Evolutionary conservation across 768 basidiomycete genomes (phyloP).

Genomic region (Lactifluus rugatus): DNA sequence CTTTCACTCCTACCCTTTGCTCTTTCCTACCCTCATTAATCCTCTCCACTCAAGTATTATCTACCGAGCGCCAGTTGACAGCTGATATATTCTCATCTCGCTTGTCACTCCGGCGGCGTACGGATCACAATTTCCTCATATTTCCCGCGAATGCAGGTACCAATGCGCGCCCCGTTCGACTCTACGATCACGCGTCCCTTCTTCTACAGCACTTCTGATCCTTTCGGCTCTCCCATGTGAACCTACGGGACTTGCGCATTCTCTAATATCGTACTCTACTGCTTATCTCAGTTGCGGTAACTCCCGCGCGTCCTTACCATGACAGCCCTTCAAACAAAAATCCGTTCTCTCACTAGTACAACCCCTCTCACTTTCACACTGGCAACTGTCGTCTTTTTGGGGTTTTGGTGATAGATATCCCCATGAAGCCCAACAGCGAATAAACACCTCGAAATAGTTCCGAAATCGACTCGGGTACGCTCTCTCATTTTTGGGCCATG

Average conservation of each 20-base stretch:
- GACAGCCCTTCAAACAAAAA: background rate
- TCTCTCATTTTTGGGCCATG: background rate
- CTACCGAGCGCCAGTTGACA: background rate
- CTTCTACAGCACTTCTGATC: background rate
- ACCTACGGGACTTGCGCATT: background rate
- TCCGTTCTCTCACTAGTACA: background rate
- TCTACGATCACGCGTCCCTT: background rate
- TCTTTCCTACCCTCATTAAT: background rate
- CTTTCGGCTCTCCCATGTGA: background rate
- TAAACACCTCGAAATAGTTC: background rate
- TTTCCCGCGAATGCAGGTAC: background rate
- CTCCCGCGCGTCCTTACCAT: background rate
- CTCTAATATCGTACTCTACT: background rate
- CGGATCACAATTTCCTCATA: background rate
- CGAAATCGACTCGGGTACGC: background rate
- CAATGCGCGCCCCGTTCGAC: background rate
- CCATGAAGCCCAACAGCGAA: background rate
- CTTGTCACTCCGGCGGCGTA: background rate
- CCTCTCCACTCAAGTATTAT: background rate
- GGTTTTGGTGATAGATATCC: background rate
- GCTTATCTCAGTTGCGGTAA: background rate
- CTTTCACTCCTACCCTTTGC: background rate
- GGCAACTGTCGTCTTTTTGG: background rate
- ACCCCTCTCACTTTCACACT: background rate
- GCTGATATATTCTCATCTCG: background rate